These are phyloP conservation scores for Pleurotus platypus DNA, from an alignment of 768 basidiomycete species.

Conservation along the genomic window DNA sequence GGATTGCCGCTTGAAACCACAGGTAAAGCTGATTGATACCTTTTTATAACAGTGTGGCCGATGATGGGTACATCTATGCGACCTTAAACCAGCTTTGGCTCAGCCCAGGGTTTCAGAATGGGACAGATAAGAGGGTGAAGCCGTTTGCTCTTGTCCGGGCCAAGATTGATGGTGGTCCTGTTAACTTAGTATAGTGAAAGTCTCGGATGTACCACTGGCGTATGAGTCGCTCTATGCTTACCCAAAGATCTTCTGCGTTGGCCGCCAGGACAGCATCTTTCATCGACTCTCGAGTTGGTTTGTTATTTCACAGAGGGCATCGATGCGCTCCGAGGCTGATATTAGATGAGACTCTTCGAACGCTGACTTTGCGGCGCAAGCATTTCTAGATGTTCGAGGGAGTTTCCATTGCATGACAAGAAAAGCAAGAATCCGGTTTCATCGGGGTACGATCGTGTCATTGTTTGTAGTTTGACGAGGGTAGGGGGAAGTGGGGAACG, in stretches of 20 bases:
- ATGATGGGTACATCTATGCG: conserved; percentile 13
- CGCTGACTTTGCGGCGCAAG: conserved; percentile 73
- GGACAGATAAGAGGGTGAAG: conserved; percentile 12
- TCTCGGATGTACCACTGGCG: too few relatives aligned
- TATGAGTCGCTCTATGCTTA: conserved; percentile 19
- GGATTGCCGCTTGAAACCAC: background rate
- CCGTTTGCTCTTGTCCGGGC: conserved; percentile 13
- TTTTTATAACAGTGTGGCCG: conserved; percentile 7
- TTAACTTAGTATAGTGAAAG: background rate
- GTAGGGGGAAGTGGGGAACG: too few relatives aligned
- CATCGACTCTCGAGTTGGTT: conserved; percentile 53
- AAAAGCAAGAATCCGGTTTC: too few relatives aligned
- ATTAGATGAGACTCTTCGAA: conserved; percentile 88
- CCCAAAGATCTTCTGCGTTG: conserved; percentile 79
- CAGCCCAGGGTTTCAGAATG: conserved; percentile 12
- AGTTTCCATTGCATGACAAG: too few relatives aligned
- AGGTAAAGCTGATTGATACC: background rate
- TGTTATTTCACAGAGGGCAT: conserved; percentile 69
- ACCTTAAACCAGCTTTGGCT: conserved; percentile 14
- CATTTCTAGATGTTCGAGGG: conserved; percentile 21
- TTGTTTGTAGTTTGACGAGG: too few relatives aligned
- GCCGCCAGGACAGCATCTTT: conserved; percentile 74
- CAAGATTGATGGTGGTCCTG: conserved; percentile 8
- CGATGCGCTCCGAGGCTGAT: conserved; percentile 58
- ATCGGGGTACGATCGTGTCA: too few relatives aligned